Percentiles rank a stretch among this genome's conserved stretches.
Evolutionary conservation across 371 early-diverging fungal genomes (phyloP).

Genomic region (Rhizomucor pusillus): DNA sequence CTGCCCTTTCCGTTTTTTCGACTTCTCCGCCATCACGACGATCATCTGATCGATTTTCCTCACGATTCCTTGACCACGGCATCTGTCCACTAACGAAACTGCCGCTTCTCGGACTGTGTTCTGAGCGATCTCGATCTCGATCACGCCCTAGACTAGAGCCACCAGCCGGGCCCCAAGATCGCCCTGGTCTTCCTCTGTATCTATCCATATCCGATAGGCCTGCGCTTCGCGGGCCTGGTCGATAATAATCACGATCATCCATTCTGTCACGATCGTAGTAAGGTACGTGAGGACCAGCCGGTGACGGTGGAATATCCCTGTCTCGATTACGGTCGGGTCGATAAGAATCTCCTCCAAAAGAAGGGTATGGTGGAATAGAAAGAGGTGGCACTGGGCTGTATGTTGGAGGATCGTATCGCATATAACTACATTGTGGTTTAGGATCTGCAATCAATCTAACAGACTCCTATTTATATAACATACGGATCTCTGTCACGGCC

Average conservation of each 20-base stretch:
- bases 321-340: slow-evolving; percentile 45
- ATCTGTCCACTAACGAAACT: not conserved
- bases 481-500: slow-evolving; percentile 24
- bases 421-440: slow-evolving; percentile 18
- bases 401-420: slow-evolving; percentile 37
- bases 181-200: slow-evolving; percentile 25
- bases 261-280: slow-evolving; percentile 43
- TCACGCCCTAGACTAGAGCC: slow-evolving; percentile 20
- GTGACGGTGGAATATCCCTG: slow-evolving; percentile 36
- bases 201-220: slow-evolving; percentile 30
- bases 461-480: no score
- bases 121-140: slow-evolving; percentile 29
- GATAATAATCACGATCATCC: slow-evolving; percentile 42
- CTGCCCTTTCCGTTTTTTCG: not conserved
- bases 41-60: not conserved
- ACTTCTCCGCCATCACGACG: slow-evolving; percentile 4
- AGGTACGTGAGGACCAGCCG: slow-evolving; percentile 23
- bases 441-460: no score
- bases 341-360: slow-evolving; percentile 47
- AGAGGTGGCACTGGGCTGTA: slow-evolving; percentile 30
- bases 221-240: slow-evolving; percentile 11
- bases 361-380: slow-evolving; percentile 15
- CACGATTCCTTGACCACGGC: not conserved
- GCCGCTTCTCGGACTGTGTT: slow-evolving; percentile 20
- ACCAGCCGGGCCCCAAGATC: slow-evolving; percentile 13